Conservation (phyloP, 2,329 filamentous ascomycete species). For the Fusarium scirpi region DNA sequence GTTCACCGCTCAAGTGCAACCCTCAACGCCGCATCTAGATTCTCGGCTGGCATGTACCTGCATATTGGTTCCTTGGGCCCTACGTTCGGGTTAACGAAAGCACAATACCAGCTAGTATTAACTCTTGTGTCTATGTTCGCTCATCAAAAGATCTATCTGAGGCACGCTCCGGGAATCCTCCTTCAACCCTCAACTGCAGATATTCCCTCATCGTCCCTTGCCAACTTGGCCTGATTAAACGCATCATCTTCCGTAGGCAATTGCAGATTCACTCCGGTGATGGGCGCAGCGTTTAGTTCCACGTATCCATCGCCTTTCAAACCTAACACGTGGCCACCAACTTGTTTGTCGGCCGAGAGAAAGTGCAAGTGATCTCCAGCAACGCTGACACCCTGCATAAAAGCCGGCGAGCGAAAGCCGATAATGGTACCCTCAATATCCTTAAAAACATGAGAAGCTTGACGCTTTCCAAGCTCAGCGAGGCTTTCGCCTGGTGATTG, state of each 20-base stretch:
- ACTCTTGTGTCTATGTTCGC: neutral
- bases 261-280: slow-evolving; percentile 15
- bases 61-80: neutral
- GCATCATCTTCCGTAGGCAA: slow-evolving; percentile 11
- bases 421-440: slow-evolving; percentile 6
- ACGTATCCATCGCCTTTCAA: slow-evolving; percentile 19
- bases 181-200: slow-evolving; percentile 19
- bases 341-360: neutral
- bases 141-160: fast-evolving
- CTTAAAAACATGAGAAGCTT: slow-evolving; percentile 19
- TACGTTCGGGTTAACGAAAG: neutral
- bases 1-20: neutral
- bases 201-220: slow-evolving; percentile 18
- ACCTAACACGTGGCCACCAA: slow-evolving; percentile 26
- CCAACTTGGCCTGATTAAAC: slow-evolving; percentile 20
- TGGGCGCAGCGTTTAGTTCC: slow-evolving; percentile 2
- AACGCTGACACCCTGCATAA: slow-evolving; percentile 35
- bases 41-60: neutral
- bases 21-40: neutral
- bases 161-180: fast-evolving
- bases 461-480: slow-evolving; percentile 29
- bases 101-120: neutral
- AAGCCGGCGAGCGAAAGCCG: slow-evolving; percentile 27
- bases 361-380: slow-evolving; percentile 37
- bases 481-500: slow-evolving; percentile 25